These are phyloP conservation scores for Adansonia digitata DNA, from an alignment of 345 rosid genomes.

Conservation along the genomic window DNA sequence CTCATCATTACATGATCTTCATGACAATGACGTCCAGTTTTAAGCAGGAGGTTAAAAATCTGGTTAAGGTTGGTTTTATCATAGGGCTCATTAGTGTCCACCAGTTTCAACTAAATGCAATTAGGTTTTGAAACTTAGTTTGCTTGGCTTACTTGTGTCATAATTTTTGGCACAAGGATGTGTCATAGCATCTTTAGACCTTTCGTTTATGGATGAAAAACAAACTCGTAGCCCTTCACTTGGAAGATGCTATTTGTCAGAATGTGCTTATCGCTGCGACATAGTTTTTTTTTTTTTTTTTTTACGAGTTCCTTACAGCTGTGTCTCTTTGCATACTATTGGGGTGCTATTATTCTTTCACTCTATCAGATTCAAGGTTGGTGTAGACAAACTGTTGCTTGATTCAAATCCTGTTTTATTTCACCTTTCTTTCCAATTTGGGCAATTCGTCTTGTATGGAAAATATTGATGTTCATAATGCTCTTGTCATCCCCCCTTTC, in stretches of 20 bases:
- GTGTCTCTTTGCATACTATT: background rate
- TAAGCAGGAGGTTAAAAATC: background rate
- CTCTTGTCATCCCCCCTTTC: background rate
- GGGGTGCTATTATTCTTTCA: background rate
- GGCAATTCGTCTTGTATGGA: background rate
- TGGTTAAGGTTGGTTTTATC: background rate
- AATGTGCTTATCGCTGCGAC: background rate
- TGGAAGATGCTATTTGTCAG: background rate
- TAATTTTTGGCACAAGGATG: background rate
- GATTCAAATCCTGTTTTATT: background rate
- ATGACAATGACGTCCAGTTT: background rate
- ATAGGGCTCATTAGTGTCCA: background rate
- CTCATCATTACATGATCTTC: background rate
- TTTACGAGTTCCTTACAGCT: background rate
- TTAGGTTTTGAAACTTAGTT: background rate
- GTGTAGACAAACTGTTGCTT: background rate
- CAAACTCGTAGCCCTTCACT: background rate
- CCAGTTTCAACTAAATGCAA: background rate
- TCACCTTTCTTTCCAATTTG: background rate
- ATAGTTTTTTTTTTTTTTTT: background rate
- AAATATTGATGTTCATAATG: background rate
- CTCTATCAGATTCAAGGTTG: background rate
- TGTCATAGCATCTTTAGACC: background rate
- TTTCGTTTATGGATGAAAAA: background rate
- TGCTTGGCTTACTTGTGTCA: background rate